phyloP scores from a whole-genome alignment of 352 stramenopile genomes.

The Phytophthora capsici region DNA sequence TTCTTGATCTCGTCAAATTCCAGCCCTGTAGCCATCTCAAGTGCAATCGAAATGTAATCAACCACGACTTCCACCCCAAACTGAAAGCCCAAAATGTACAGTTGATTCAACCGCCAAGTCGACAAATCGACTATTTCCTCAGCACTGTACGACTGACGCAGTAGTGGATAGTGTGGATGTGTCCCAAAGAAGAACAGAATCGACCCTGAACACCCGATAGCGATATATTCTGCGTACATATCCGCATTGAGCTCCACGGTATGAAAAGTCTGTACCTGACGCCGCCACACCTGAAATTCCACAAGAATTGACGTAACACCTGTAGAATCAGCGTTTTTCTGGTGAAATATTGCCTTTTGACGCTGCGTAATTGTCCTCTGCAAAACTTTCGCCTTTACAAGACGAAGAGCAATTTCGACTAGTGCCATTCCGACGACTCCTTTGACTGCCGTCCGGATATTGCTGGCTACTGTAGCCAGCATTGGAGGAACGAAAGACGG shows the following conservation, averaged over 20 bases:
- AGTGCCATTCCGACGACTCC: constrained; percentile 35
- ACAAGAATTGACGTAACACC: not conserved
- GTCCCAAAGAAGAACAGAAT: constrained; percentile 40
- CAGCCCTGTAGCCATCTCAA: constrained; percentile 29
- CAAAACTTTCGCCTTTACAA: constrained; percentile 15
- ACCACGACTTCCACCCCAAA: constrained; percentile 29
- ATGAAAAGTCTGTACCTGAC: constrained; percentile 28
- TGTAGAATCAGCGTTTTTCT: not conserved
- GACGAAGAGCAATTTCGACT: constrained; percentile 37
- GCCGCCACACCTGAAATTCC: constrained; percentile 15
- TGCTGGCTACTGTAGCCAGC: constrained; percentile 7
- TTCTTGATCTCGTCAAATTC: constrained; percentile 15
- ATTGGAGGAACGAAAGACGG: not conserved
- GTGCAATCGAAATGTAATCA: constrained; percentile 28
- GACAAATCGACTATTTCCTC: not conserved
- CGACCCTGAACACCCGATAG: constrained; percentile 36
- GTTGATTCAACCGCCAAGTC: constrained; percentile 3
- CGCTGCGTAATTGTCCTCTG: constrained; percentile 3
- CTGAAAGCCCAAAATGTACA: constrained; percentile 21
- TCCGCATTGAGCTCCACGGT: constrained; percentile 37
- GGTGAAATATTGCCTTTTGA: constrained; percentile 2
- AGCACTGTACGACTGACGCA: not conserved
- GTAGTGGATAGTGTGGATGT: constrained; percentile 37
- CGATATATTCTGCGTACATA: constrained; percentile 55
- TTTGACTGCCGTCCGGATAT: constrained; percentile 5